Evolutionary conservation across 2,329 filamentous ascomycete genomes (phyloP).

Genomic region (Fusarium anthophilum): DNA sequence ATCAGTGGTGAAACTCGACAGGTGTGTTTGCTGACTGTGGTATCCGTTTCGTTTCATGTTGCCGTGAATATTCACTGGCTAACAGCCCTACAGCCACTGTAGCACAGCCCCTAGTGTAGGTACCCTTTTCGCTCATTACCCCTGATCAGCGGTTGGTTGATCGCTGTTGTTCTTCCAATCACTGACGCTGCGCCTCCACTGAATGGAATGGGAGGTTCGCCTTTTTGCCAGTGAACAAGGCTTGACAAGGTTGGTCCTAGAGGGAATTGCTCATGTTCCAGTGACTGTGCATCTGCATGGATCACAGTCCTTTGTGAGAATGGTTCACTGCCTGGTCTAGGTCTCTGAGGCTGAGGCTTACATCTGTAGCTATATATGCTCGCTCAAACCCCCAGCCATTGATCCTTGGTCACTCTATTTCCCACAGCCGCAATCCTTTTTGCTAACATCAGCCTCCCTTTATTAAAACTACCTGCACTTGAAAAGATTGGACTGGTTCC

Average conservation of each 20-base stretch:
- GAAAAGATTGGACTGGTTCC: conserved; percentile 29
- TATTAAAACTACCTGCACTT: background rate
- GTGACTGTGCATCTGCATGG: conserved; percentile 5
- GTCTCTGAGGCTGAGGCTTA: conserved; percentile 30
- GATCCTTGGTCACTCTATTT: background rate
- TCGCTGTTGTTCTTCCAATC: conserved; percentile 14
- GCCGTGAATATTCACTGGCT: background rate
- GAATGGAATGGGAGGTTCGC: background rate
- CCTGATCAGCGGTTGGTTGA: background rate
- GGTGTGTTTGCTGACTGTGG: conserved; percentile 1
- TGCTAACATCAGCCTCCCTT: conserved; percentile 20
- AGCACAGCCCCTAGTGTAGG: conserved; percentile 15
- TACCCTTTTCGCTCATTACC: background rate
- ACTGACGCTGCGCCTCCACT: conserved; percentile 24
- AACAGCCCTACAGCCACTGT: conserved; percentile 13
- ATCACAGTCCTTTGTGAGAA: conserved; percentile 3
- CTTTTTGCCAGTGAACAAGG: conserved; percentile 5
- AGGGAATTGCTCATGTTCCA: background rate
- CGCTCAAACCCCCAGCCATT: background rate
- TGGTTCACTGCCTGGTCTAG: conserved; percentile 1
- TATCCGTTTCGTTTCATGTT: conserved; percentile 26
- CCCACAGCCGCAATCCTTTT: conserved; percentile 25
- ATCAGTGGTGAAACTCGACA: conserved; percentile 13
- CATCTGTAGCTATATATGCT: conserved; percentile 11
- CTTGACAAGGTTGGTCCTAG: background rate